Conservation (phyloP, 2,329 filamentous ascomycete species). For the Lachnellula willkommii region DNA sequence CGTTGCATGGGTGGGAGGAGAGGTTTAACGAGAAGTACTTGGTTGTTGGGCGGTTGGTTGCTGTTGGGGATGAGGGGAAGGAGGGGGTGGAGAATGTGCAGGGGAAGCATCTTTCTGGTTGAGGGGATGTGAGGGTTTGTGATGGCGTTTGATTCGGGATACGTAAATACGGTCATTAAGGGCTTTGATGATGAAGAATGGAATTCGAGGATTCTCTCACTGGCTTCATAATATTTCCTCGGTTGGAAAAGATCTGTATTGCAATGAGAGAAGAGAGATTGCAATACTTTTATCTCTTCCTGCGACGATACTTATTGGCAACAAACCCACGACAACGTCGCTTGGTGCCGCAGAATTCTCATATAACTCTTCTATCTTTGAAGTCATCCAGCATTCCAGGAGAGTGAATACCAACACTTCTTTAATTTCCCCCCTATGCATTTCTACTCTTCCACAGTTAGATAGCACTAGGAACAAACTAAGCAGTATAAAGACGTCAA, state of each 20-base stretch:
- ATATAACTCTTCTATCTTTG: background rate
- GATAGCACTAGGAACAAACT: no score
- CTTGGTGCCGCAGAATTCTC: no score
- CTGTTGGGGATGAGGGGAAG: slow-evolving; percentile 51
- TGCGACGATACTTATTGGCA: background rate
- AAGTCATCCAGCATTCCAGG: no score
- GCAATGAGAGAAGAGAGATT: no score
- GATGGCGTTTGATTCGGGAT: background rate
- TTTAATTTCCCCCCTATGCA: no score
- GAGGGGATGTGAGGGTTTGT: background rate
- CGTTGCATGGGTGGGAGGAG: slow-evolving; percentile 86
- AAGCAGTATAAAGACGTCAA: no score
- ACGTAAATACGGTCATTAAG: no score
- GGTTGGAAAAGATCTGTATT: background rate
- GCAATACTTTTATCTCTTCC: background rate
- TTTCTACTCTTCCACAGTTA: no score
- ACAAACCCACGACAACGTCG: background rate
- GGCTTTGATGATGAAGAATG: no score
- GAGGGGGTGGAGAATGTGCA: slow-evolving; percentile 23
- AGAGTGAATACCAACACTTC: no score
- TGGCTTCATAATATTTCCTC: background rate
- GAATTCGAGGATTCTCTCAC: background rate
- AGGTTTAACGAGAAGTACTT: slow-evolving; percentile 91
- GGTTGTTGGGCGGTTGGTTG: slow-evolving; percentile 82
- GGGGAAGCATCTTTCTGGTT: background rate